Evolutionary conservation across 2,329 filamentous ascomycete genomes (phyloP), one percentile per base, ranked within the genome.

Genomic region (Pseudogymnoascus sp.): DNA sequence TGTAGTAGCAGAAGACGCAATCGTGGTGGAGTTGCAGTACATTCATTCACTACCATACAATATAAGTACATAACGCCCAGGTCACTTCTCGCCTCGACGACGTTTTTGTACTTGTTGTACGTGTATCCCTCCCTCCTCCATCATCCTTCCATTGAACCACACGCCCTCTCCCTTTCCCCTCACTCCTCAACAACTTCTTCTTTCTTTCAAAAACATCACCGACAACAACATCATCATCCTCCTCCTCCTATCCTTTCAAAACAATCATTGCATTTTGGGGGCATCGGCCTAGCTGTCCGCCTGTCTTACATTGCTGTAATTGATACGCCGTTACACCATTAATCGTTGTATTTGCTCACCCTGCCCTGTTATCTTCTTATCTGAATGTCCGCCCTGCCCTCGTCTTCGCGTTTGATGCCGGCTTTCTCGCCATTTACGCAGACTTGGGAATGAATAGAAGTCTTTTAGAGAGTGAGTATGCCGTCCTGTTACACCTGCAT

Each of bases 161-260:
- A 52, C 45, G 22, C 22, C 22, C 22, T 42, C 42, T 25, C 49
- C 33, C 49, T 35, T 55, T 55, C 49, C 49, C 28, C 49, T 55
- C 49, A 55, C 28, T n/a, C 49, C 49, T 55, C 49, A 55, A 55
- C 49, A 55, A 33, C 49, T 55, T 55, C 49, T 33, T 55, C 49
- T 55, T 55, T 55, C 49, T 33, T 55, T 55, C 28, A 12, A 19
- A 55, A 12, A 12, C 11, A 55, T 52, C 45, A 9, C 45, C 45
- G 19, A 30, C 25, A 52, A 52, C 45, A 55, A 19, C 28, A 22
- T 33, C 49, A 35, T 55, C 16, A 14, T 9, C 49, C 49, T 55
- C 49, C 33, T 19, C 49, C 28, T 14, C 11, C 7, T 9, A 55
- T 33, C 28, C 16, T 23, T 45, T 8, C 23, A 23, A 25, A 14